phyloP scores from a whole-genome alignment of 2,329 filamentous ascomycete species.

The Cladophialophora carrionii region DNA sequence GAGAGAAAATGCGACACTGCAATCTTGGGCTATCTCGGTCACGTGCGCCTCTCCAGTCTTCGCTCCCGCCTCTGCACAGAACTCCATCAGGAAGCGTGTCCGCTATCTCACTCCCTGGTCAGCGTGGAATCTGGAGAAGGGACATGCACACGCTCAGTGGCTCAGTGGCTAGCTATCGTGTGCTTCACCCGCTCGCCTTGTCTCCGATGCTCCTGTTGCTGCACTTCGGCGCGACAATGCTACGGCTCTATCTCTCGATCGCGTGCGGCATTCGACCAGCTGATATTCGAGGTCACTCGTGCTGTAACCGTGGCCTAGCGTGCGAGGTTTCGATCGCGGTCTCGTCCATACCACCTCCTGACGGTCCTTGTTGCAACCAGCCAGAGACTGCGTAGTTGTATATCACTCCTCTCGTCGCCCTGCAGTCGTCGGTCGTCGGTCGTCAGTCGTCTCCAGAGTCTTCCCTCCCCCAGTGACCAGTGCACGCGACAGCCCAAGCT shows the following conservation, averaged over 20 bases:
- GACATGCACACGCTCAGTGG: not conserved
- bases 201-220: slow-evolving; percentile 14
- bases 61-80: too few relatives aligned
- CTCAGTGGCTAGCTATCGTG: not conserved
- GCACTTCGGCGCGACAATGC: slow-evolving; percentile 30
- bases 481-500: slow-evolving; percentile 26
- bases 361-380: not conserved
- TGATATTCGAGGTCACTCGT: slow-evolving; percentile 34
- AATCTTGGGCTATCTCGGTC: not conserved
- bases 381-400: slow-evolving; percentile 15
- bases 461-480: slow-evolving; percentile 13
- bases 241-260: slow-evolving; percentile 35
- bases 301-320: slow-evolving; percentile 26
- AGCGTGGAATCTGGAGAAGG: slow-evolving; percentile 6
- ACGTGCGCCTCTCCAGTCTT: not conserved
- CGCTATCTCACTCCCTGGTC: slow-evolving; percentile 2
- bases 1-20: slow-evolving; percentile 29
- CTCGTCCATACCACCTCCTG: slow-evolving; percentile 5
- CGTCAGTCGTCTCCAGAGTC: slow-evolving; percentile 2
- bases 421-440: too few relatives aligned
- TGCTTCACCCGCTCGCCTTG: not conserved
- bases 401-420: slow-evolving; percentile 12
- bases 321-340: not conserved
- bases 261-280: slow-evolving; percentile 10
- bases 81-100: too few relatives aligned